phyloP scores from a whole-genome alignment of 306 rosid genomes.

The Inga leiocalycina region DNA sequence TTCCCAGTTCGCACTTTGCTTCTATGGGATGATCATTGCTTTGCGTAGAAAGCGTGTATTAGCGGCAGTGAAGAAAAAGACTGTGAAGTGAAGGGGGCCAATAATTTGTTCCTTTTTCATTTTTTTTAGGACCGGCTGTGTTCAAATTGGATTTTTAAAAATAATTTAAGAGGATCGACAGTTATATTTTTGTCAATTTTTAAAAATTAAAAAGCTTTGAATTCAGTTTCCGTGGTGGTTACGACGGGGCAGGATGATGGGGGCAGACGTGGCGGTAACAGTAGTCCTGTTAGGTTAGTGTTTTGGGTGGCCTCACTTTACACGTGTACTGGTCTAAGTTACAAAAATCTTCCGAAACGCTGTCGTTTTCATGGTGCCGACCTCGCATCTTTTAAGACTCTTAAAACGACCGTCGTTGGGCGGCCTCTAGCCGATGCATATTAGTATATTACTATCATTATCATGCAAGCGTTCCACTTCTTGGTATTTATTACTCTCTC shows the following conservation, averaged over 20 bases:
- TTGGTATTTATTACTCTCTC: no score
- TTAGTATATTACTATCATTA: accelerated
- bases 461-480: not conserved
- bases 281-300: not conserved
- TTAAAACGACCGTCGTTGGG: conserved; percentile 10
- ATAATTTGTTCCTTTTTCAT: not conserved
- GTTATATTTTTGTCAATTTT: not conserved
- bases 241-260: not conserved
- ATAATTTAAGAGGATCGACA: not conserved
- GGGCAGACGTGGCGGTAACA: not conserved
- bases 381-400: not conserved
- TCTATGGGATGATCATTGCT: not conserved
- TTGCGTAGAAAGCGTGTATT: not conserved
- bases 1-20: not conserved
- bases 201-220: not conserved
- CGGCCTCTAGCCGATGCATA: not conserved
- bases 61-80: not conserved
- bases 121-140: not conserved
- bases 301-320: not conserved
- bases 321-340: not conserved
- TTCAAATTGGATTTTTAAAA: not conserved
- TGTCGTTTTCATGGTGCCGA: not conserved
- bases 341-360: not conserved
- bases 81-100: not conserved
- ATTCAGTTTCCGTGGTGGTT: not conserved